phyloP scores from a whole-genome alignment of 2,329 filamentous ascomycete genomes.

The Epichloe brachyelytri region DNA sequence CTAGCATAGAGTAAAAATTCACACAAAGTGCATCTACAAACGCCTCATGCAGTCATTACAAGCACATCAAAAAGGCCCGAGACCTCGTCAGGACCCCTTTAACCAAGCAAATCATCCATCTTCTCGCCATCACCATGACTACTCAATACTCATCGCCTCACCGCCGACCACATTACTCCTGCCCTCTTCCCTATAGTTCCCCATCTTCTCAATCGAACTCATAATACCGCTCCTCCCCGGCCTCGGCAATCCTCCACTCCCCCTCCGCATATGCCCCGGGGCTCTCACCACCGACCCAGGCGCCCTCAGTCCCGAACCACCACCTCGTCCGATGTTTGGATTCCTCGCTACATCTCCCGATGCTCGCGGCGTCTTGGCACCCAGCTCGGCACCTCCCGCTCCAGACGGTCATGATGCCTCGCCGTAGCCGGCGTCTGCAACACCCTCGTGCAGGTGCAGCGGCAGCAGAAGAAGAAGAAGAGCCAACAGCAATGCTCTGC shows the following conservation, averaged over 20 bases:
- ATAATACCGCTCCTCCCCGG: conserved; percentile 59
- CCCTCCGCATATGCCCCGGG: conserved; percentile 33
- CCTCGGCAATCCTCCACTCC: conserved; percentile 32
- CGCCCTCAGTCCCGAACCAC: conserved; percentile 46
- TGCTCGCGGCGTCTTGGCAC: conserved; percentile 28
- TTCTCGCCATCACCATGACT: neutral
- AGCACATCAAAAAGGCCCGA: neutral
- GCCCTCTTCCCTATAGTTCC: conserved; percentile 35
- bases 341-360: conserved; percentile 37
- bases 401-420: neutral
- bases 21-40: neutral
- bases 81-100: neutral
- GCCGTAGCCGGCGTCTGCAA: conserved; percentile 2
- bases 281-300: conserved; percentile 37
- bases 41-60: conserved; percentile 3
- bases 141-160: too few relatives aligned
- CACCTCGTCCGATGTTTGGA: conserved; percentile 13
- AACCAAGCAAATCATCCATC: neutral
- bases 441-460: conserved; percentile 6
- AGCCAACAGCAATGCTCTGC: conserved; percentile 31
- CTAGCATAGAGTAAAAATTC: neutral
- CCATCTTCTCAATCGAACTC: conserved; percentile 83
- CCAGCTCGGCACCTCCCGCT: neutral
- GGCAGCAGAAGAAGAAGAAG: conserved; percentile 3
- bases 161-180: neutral